These are phyloP conservation scores for Apiotrichum siamense DNA, from an alignment of 1,284 basidiomycete species.

Conservation along the genomic window DNA sequence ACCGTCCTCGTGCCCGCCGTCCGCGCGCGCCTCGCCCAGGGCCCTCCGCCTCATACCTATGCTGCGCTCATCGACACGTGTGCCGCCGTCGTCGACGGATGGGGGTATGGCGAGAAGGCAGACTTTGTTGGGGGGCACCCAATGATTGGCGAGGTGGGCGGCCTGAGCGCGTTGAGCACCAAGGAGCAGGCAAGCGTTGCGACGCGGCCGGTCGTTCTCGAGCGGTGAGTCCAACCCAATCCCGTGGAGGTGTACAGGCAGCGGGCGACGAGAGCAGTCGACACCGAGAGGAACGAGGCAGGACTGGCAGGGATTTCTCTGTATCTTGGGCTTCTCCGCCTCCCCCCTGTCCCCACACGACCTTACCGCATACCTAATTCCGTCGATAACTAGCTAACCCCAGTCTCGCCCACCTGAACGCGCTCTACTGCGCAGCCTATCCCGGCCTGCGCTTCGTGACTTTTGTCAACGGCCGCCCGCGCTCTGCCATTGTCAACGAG, in stretches of 20 bases:
- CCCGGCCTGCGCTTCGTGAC: slow-evolving; percentile 78
- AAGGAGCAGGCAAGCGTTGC: slow-evolving; percentile 62
- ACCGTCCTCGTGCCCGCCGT: slow-evolving; percentile 28
- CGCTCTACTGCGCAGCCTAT: slow-evolving; percentile 65
- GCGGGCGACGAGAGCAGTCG: too few species aligned
- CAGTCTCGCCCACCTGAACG: slow-evolving; percentile 58
- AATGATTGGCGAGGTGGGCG: slow-evolving; percentile 70
- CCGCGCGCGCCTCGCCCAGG: slow-evolving; percentile 12
- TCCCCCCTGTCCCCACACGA: background rate
- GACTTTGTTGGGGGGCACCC: slow-evolving; percentile 76
- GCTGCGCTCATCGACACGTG: slow-evolving; percentile 58
- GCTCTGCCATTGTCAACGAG: slow-evolving; percentile 66
- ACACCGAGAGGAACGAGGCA: too few species aligned
- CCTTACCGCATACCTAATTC: too few species aligned
- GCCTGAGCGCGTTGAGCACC: slow-evolving; percentile 63
- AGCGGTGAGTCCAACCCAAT: slow-evolving; percentile 40
- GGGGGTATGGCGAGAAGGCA: slow-evolving; percentile 58
- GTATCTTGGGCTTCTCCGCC: too few species aligned
- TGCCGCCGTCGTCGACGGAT: slow-evolving; percentile 53
- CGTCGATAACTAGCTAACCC: too few species aligned
- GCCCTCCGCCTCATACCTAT: slow-evolving; percentile 50
- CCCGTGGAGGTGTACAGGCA: too few species aligned
- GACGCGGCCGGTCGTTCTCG: slow-evolving; percentile 36
- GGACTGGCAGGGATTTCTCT: too few species aligned
- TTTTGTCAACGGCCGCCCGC: slow-evolving; percentile 76